These are phyloP conservation scores for Hippophae tibetana DNA, from an alignment of 306 rosid genomes.

Conservation along the genomic window DNA sequence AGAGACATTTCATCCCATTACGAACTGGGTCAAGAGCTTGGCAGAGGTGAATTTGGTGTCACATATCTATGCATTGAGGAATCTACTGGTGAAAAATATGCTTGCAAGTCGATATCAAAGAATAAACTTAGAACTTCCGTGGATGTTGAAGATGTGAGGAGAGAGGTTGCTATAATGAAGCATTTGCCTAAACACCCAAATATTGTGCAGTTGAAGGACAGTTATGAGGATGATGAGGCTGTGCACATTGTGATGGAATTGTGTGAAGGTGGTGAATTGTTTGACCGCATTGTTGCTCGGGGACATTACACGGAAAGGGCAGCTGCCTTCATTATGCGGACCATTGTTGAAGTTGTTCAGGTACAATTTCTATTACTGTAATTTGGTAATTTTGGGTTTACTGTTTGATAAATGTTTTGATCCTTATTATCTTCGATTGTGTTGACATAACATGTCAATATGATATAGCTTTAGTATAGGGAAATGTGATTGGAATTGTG, in stretches of 20 bases:
- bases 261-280: constrained; percentile 53
- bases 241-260: constrained; percentile 55
- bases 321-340: constrained; percentile 44
- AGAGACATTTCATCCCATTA: constrained; percentile 30
- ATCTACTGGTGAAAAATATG: constrained; percentile 30
- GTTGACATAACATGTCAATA: too few species aligned
- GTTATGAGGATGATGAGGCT: constrained; percentile 43
- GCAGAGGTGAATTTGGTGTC: constrained; percentile 51
- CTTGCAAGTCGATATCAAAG: constrained; percentile 57
- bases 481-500: too few species aligned
- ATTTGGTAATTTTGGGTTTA: neutral
- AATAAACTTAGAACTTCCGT: constrained; percentile 47
- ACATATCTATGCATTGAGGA: constrained; percentile 41
- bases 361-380: constrained; percentile 12
- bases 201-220: constrained; percentile 37
- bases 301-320: constrained; percentile 61
- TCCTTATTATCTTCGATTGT: too few species aligned
- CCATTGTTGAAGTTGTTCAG: constrained; percentile 53
- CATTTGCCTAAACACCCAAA: constrained; percentile 39
- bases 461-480: too few species aligned
- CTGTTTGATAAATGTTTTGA: neutral
- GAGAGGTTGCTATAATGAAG: constrained; percentile 53
- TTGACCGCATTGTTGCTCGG: constrained; percentile 54
- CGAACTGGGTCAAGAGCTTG: constrained; percentile 50
- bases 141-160: constrained; percentile 48